Percentiles rank a stretch among this genome's conserved stretches.
Conservation (phyloP, 2,329 filamentous ascomycete genomes). For the Apiospora rasikravindrae region DNA sequence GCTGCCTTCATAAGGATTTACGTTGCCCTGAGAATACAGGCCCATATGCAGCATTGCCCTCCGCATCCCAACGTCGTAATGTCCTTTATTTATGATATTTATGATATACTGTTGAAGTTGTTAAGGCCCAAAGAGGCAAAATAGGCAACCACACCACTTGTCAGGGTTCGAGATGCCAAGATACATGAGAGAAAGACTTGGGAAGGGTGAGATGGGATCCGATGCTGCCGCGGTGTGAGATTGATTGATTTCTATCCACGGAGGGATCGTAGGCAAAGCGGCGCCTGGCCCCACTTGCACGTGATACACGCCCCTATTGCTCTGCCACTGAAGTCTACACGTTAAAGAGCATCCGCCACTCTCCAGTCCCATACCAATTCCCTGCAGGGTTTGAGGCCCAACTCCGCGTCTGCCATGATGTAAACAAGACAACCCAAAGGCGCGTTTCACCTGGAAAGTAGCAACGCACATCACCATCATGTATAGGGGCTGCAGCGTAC, state of each 20-base stretch:
- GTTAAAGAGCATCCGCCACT: constrained; percentile 1
- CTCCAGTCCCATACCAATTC: not conserved
- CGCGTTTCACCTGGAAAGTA: constrained; percentile 2
- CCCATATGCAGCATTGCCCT: not conserved
- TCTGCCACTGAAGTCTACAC: not conserved
- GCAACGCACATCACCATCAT: not conserved
- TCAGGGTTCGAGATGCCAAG: not conserved
- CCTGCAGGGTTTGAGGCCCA: constrained; percentile 2
- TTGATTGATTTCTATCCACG: not conserved
- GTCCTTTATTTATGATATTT: not conserved
- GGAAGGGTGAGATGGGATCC: not conserved
- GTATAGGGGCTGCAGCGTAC: not conserved
- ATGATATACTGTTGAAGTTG: not conserved
- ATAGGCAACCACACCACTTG: not conserved
- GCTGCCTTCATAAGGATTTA: not conserved
- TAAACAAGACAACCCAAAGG: not conserved
- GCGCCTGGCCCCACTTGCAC: not conserved
- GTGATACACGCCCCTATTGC: constrained; percentile 7
- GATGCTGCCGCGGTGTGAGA: not conserved
- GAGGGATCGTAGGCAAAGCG: not conserved
- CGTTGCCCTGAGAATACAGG: not conserved
- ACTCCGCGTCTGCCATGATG: not conserved
- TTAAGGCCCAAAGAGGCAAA: not conserved
- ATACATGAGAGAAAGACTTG: not conserved
- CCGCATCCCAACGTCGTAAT: too few species aligned